A percentile compares a stretch with the other conserved stretches of the same genome.
Evolutionary conservation across 768 basidiomycete genomes (phyloP).

Genomic region (Russula foetens): DNA sequence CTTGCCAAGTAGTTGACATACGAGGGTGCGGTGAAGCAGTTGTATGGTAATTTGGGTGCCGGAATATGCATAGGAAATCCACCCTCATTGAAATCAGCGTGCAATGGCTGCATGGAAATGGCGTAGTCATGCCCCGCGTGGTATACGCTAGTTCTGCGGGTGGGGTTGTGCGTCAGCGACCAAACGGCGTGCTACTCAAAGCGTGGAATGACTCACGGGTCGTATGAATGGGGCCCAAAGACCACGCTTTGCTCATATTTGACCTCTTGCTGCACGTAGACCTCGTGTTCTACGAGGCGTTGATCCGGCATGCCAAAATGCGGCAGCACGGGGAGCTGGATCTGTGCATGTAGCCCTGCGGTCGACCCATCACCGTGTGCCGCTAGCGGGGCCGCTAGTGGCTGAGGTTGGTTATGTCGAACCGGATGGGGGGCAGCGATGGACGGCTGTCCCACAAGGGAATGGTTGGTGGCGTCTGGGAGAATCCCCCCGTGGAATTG

Average conservation of each 20-base stretch:
- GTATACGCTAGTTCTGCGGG: not conserved
- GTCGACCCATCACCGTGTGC: not conserved
- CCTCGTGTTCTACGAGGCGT: constrained; percentile 9
- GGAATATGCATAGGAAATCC: constrained; percentile 10
- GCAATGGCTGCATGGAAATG: constrained; percentile 9
- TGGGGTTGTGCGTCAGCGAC: not conserved
- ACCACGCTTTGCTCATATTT: constrained; percentile 9
- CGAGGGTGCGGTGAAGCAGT: not conserved
- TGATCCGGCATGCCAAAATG: constrained; percentile 8
- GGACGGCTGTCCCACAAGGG: constrained; percentile 1
- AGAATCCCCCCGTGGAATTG: constrained; percentile 10
- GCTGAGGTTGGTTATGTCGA: constrained; percentile 1
- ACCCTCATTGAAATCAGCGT: constrained; percentile 2
- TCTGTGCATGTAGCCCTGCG: not conserved
- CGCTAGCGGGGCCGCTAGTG: not conserved
- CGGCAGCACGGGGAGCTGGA: constrained; percentile 10
- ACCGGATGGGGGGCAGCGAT: constrained; percentile 12
- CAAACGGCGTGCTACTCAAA: not conserved
- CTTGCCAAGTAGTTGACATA: constrained; percentile 10
- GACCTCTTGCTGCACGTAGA: constrained; percentile 11
- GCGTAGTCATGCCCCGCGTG: constrained; percentile 15
- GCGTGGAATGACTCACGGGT: constrained; percentile 10
- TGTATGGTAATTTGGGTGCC: constrained; percentile 6
- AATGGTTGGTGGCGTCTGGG: not conserved
- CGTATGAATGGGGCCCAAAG: constrained; percentile 7